Evolutionary conservation across 768 basidiomycete species (phyloP).

Genomic region (Boletus coccyginus): DNA sequence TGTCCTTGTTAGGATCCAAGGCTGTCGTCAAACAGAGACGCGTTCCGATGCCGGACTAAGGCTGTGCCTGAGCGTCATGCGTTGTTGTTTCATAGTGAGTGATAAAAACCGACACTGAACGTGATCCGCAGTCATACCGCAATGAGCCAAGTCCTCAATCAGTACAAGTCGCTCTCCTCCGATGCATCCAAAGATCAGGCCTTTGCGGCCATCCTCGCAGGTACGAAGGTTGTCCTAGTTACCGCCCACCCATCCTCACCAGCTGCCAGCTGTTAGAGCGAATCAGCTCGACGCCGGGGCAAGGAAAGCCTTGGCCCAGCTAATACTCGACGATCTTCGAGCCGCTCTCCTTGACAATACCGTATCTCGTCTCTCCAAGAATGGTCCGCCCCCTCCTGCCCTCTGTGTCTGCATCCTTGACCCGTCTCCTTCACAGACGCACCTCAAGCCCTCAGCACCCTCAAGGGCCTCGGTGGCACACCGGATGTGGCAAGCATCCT

Average conservation of each 20-base stretch:
- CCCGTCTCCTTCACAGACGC: constrained; percentile 47
- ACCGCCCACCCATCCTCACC: constrained; percentile 10
- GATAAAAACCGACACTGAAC: background rate
- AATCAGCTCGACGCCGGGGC: constrained; percentile 36
- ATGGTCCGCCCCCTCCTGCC: constrained; percentile 44
- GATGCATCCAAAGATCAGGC: constrained; percentile 3
- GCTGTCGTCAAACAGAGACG: constrained; percentile 18
- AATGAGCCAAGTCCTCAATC: constrained; percentile 17
- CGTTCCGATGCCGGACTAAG: constrained; percentile 6
- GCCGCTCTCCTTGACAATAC: constrained; percentile 32
- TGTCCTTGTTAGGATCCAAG: constrained; percentile 19
- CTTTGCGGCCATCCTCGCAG: constrained; percentile 14
- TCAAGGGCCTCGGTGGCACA: constrained; percentile 75
- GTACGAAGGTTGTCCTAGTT: constrained; percentile 12
- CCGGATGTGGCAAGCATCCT: constrained; percentile 65
- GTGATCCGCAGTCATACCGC: background rate
- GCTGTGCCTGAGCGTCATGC: constrained; percentile 11
- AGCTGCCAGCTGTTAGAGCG: constrained; percentile 8
- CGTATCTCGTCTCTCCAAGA: constrained; percentile 48
- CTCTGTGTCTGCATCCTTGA: background rate
- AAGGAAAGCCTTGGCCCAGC: constrained; percentile 54
- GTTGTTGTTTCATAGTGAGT: background rate
- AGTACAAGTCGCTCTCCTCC: constrained; percentile 19
- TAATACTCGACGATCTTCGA: constrained; percentile 60
- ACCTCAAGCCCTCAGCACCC: constrained; percentile 59